Conservation (phyloP, 352 stramenopile genomes). For the Phytophthora capsici region DNA sequence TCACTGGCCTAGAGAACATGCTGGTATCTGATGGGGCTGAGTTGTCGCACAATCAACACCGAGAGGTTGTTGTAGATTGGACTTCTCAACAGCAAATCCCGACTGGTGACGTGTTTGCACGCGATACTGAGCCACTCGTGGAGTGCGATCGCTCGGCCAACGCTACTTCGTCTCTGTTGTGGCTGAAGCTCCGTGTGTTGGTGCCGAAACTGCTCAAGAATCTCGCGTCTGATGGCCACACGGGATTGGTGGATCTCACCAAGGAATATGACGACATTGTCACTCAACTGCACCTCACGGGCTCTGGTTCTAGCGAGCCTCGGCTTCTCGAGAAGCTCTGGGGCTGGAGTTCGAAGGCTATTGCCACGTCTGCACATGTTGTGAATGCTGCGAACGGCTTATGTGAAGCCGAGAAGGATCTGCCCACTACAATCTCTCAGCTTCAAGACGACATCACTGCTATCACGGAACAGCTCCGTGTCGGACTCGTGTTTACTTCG, state of each 20-base stretch:
- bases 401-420: constrained; percentile 12
- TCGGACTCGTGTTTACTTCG: constrained; percentile 22
- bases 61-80: constrained; percentile 82
- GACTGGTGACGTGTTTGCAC: constrained; percentile 48
- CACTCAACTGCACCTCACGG: constrained; percentile 29
- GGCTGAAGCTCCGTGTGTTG: constrained; percentile 66
- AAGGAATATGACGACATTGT: constrained; percentile 47
- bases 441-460: constrained; percentile 40
- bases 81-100: constrained; percentile 43
- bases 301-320: constrained; percentile 9
- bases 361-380: constrained; percentile 18
- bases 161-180: constrained; percentile 49
- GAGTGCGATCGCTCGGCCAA: constrained; percentile 78
- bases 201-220: constrained; percentile 58
- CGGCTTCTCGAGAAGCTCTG: constrained; percentile 51
- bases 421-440: constrained; percentile 24
- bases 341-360: constrained; percentile 55
- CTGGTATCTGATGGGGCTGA: constrained; percentile 35
- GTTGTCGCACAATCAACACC: constrained; percentile 83
- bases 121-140: constrained; percentile 46
- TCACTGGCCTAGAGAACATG: constrained; percentile 54
- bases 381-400: constrained; percentile 20
- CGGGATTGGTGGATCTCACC: constrained; percentile 32
- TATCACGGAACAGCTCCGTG: constrained; percentile 33
- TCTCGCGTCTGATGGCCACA: constrained; percentile 37